phyloP scores from a whole-genome alignment of 176 grass and related monocot species.

The Ensete ventricosum region DNA sequence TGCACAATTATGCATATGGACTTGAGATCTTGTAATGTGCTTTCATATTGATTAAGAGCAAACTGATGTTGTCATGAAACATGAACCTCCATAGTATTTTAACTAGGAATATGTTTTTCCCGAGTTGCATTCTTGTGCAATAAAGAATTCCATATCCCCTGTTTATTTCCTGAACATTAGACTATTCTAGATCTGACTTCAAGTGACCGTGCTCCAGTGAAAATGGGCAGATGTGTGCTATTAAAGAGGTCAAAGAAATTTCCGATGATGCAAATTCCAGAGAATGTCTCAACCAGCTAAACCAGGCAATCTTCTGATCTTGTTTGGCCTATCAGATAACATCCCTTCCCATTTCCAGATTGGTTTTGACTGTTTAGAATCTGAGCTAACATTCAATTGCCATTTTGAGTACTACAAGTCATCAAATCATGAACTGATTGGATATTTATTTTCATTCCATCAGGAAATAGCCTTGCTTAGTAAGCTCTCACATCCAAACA shows the following conservation, averaged over 20 bases:
- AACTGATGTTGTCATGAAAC: background rate
- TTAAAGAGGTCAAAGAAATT: constrained; percentile 91
- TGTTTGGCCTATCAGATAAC: constrained; percentile 11
- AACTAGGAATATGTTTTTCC: too few relatives aligned
- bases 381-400: background rate
- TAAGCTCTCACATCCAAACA: constrained; percentile 74
- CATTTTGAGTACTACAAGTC: background rate
- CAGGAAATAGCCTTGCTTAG: constrained; percentile 94
- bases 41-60: background rate
- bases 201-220: constrained; percentile 40
- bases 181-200: background rate
- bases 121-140: too few relatives aligned
- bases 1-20: background rate
- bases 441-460: constrained; percentile 2
- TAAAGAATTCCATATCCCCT: too few relatives aligned
- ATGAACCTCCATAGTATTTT: too few relatives aligned
- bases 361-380: background rate
- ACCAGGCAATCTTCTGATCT: constrained; percentile 47
- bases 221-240: constrained; percentile 75
- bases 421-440: constrained; percentile 1
- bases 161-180: background rate
- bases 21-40: background rate
- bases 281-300: constrained; percentile 86
- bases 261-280: constrained; percentile 77
- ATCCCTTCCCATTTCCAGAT: background rate